Evolutionary conservation across 192 early-diverging fungal species (phyloP), one percentile per base, ranked within the genome.

Genomic region (Coemansia sp.): DNA sequence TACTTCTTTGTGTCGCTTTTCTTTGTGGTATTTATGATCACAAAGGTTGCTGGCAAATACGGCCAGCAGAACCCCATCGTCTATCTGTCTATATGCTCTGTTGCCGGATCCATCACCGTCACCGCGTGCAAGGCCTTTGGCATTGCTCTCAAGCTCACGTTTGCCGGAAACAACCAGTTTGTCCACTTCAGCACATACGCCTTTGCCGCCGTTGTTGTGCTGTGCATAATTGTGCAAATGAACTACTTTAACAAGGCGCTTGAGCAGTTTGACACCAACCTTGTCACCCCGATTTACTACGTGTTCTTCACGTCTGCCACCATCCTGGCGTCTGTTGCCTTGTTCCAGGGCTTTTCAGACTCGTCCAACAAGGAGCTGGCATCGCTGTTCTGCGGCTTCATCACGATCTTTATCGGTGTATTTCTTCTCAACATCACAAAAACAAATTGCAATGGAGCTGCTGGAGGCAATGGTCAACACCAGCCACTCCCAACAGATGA

Each of bases 241-340:
- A 98, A 98, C 78, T 98, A 97, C 78, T 95, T 98, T 66, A 98
- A 98, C 86, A 98, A 97, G 84, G 94, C 96, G 18, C 80, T 98
- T 37, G 94, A 94, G 68, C 80, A 90, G 65, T 98, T 96, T 73
- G 92, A 91, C 22, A 97, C 96, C 55, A 96, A 95, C 72, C 74
- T 93, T 26, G 92, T 94, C 43, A 92, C 88, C 67, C 89, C 91
- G 60, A 92, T 98, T 67, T 98, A 98, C 85, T 98, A 93, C 68
- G 96, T 98, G 18, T 91, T 92, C 65, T 98, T 98, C 75, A 98
- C 94, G 51, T 94, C 94, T 13, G 92, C 94, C 15, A 98, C 96
- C 0, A 94, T 98, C 59, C 75, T 91, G 15, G 94, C 94, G 4
- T 95, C 94, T 0, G 88, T 93, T 9, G 90, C 95, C 41, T 85